Conservation (phyloP, 805 yeast genomes). For the baker's yeast (Saccharomyces cerevisiae) region DNA sequence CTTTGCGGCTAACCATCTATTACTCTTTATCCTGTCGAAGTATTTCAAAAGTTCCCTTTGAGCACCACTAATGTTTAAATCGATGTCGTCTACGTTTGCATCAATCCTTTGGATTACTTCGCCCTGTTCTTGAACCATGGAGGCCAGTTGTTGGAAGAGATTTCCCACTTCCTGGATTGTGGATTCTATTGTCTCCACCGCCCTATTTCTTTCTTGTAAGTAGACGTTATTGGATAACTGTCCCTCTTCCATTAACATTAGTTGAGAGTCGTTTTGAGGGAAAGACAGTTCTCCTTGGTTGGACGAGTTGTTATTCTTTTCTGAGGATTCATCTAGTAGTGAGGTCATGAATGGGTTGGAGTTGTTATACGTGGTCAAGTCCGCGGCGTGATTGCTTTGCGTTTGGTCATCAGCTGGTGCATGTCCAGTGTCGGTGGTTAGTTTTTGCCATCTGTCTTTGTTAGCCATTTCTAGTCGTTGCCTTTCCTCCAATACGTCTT, state of each 20-base stretch:
- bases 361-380: conserved; percentile 24
- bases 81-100: conserved; percentile 87
- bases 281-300: conserved; percentile 43
- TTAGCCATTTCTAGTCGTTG: conserved; percentile 76
- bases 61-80: conserved; percentile 84
- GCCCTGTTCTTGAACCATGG: conserved; percentile 97
- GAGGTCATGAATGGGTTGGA: conserved; percentile 35
- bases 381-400: conserved; percentile 1
- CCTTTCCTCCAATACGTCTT: conserved; percentile 78
- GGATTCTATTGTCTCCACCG: conserved; percentile 94
- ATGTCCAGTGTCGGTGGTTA: conserved; percentile 40
- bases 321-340: conserved; percentile 20
- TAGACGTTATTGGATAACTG: conserved; percentile 48
- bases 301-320: conserved; percentile 3
- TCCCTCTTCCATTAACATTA: conserved; percentile 79
- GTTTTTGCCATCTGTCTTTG: conserved; percentile 75
- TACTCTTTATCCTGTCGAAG: conserved; percentile 77
- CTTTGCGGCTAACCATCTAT: conserved; percentile 85
- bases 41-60: conserved; percentile 88
- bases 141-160: conserved; percentile 86
- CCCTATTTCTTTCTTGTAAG: conserved; percentile 73
- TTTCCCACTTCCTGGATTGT: conserved; percentile 96
- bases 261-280: conserved; percentile 73
- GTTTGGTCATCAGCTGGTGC: conserved; percentile 1
- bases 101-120: conserved; percentile 94